Percentiles rank a stretch among this genome's conserved stretches.
phyloP scores from a whole-genome alignment of 192 early-diverging fungal species.

The Podochytrium sp. region DNA sequence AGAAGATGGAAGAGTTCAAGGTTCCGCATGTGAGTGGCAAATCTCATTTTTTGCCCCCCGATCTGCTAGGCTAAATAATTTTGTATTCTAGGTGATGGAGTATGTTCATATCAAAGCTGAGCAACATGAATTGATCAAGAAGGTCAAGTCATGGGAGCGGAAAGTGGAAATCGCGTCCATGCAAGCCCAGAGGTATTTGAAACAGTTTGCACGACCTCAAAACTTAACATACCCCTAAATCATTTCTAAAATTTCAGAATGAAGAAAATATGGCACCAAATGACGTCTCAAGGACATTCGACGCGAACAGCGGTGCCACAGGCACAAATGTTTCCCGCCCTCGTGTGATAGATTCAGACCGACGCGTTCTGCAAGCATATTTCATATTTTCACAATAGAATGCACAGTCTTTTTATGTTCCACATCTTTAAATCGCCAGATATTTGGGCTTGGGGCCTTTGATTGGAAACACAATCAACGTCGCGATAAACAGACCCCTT shows the following conservation, averaged over 20 bases:
- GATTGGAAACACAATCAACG: conserved; percentile 49
- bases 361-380: neutral
- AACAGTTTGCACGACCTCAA: neutral
- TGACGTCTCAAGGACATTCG: conserved; percentile 29
- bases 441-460: conserved; percentile 47
- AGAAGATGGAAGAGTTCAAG: conserved; percentile 53
- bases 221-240: neutral
- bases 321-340: conserved; percentile 14
- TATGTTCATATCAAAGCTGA: conserved; percentile 54
- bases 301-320: neutral
- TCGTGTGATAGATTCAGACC: neutral
- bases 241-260: conserved; percentile 38
- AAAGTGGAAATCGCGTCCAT: conserved; percentile 63
- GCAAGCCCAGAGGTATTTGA: conserved; percentile 55
- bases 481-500: conserved; percentile 52
- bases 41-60: neutral
- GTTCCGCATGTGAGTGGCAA: conserved; percentile 51
- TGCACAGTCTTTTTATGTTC: neutral
- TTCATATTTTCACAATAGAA: neutral
- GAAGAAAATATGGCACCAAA: conserved; percentile 54
- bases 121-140: conserved; percentile 55
- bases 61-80: neutral
- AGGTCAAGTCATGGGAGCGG: conserved; percentile 58
- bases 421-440: conserved; percentile 37
- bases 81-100: conserved; percentile 51